Base-by-base conservation (phyloP, 1,139 yeast species). In the Pichia sp. region DNA sequence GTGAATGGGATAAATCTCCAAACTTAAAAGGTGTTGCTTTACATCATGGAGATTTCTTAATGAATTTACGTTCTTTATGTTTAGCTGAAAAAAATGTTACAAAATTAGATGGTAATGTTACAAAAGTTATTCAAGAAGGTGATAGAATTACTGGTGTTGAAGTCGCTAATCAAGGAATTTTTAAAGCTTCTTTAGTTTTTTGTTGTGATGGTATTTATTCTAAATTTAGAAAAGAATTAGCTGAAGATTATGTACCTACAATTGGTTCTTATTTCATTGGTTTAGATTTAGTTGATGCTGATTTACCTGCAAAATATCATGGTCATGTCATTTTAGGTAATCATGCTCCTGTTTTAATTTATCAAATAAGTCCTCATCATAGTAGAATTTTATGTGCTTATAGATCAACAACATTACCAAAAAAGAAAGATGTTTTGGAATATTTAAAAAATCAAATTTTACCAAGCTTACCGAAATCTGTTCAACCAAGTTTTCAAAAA, bases 121-220 rank as follows among this genome's bases (percentile, higher is more conserved):
- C 81, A 1, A 77, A 76, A 41, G 64, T 88, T 3, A 61, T 87
- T 42, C 71, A 78, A 50, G 76, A 76, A 53, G 74, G 73, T 43
- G 65, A 68, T 5, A 77, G 73, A 31, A 85, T 87, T 9, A 67
- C 75, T 26, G 97, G 97, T 25, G 89, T 89, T 34, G 70, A 70
- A 63, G 76, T 72, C 41, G 66, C 70, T 34, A 69, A 68, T 27
- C 62, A 66, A 18, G 61, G 61, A 10, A 63, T 68, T 27, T 81
- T 75, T 67, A 67, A 68, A 40, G 86, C 85, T 4, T 78, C 81
- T 50, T 65, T 89, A 53, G 84, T 90, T 6, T 73, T 90, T 37
- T 77, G 86, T 48, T 88, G 96, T 62, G 99, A 92, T 67, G 99
- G 99, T 49, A 90, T 92, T 52, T 89, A 88, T 62, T 88, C 97